A percentile compares a stretch with the other conserved stretches of the same genome.
phyloP scores from a whole-genome alignment of 345 rosid genomes.

The Cardamine chenopodiifolia region DNA sequence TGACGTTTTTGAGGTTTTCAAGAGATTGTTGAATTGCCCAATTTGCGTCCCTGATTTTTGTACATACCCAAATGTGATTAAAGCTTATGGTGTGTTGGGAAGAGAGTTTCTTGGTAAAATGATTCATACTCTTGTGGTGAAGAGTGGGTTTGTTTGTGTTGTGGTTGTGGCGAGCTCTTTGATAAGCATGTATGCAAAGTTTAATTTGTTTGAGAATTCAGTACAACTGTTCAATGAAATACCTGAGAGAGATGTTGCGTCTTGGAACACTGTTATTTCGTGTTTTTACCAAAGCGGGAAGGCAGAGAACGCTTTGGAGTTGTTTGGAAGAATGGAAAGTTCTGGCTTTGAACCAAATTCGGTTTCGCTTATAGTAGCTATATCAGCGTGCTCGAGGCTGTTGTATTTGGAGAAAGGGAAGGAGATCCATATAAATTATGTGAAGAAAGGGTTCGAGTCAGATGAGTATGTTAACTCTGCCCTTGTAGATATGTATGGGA shows the following conservation, averaged over 20 bases:
- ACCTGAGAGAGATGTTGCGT: constrained; percentile 62
- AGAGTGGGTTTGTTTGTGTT: constrained; percentile 54
- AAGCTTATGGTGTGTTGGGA: constrained; percentile 63
- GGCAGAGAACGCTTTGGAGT: constrained; percentile 58
- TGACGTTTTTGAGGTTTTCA: constrained; percentile 57
- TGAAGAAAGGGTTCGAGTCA: constrained; percentile 39
- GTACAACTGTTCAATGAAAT: constrained; percentile 69
- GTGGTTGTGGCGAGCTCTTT: constrained; percentile 63
- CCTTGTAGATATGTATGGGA: constrained; percentile 75
- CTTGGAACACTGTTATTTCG: constrained; percentile 75
- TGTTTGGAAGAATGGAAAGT: constrained; percentile 55
- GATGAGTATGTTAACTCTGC: constrained; percentile 67
- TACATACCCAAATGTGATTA: constrained; percentile 65
- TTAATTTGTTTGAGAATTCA: constrained; percentile 45
- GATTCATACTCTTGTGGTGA: constrained; percentile 59
- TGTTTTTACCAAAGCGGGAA: constrained; percentile 68
- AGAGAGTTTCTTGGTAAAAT: constrained; percentile 50
- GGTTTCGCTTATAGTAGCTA: constrained; percentile 55
- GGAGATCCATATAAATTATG: constrained; percentile 54
- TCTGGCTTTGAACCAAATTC: constrained; percentile 65
- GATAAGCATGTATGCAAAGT: constrained; percentile 58
- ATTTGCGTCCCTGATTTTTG: constrained; percentile 55
- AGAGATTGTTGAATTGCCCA: constrained; percentile 44
- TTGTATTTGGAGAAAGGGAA: constrained; percentile 66
- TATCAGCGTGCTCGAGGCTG: constrained; percentile 65